Percentiles rank a stretch among this genome's conserved stretches.
Evolutionary conservation across 1,139 yeast species (phyloP).

Genomic region (Taphrina wiesneri): DNA sequence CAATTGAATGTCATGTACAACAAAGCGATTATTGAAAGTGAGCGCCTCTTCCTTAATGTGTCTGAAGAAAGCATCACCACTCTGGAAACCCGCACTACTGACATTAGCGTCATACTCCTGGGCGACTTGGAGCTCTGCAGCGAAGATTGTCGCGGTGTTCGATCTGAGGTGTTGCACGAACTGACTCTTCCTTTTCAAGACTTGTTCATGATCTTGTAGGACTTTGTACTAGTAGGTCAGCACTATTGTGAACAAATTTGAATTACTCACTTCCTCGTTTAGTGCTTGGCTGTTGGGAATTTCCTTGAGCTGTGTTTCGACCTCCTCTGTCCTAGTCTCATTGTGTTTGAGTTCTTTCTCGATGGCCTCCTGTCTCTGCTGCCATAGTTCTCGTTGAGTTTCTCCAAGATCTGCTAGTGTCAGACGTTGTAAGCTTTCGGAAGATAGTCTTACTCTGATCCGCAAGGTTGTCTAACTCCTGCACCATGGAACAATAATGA

Average conservation of each 20-base stretch:
- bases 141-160: background rate
- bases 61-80: background rate
- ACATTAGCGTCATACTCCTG: background rate
- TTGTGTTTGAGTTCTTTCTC: conserved; percentile 2
- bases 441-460: background rate
- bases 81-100: background rate
- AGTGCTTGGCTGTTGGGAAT: conserved; percentile 5
- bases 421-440: background rate
- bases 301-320: background rate
- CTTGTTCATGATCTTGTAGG: background rate
- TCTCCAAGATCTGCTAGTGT: conserved; percentile 1
- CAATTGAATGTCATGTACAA: conserved; percentile 71
- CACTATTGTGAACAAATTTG: background rate
- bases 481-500: conserved; percentile 63
- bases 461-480: conserved; percentile 38
- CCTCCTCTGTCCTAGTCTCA: background rate
- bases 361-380: background rate
- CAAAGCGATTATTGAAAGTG: conserved; percentile 70
- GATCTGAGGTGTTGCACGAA: background rate
- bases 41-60: conserved; percentile 9
- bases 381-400: conserved; percentile 11
- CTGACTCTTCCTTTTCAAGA: background rate
- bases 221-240: background rate
- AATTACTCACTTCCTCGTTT: conserved; percentile 1
- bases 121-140: background rate